Evolutionary conservation across 352 stramenopile genomes (phyloP).

Genomic region (Globisporangium acanthophoron): DNA sequence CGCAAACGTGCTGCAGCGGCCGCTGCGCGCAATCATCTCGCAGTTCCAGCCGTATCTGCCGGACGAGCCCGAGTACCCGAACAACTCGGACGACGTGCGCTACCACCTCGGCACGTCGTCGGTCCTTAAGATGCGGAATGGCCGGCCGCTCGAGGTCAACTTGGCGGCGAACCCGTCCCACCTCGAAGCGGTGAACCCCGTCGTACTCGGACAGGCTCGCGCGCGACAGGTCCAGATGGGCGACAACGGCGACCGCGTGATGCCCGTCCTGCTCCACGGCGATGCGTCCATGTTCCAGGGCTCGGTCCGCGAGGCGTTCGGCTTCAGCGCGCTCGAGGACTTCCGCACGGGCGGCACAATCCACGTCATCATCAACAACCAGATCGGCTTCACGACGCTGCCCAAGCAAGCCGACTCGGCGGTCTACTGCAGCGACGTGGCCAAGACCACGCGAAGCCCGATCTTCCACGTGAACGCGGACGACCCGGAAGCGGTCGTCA

Average conservation of each 20-base stretch:
- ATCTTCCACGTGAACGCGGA: constrained; percentile 97
- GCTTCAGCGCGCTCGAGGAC: constrained; percentile 86
- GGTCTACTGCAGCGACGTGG: constrained; percentile 96
- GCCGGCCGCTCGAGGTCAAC: constrained; percentile 62
- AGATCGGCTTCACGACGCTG: constrained; percentile 98
- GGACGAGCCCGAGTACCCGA: constrained; percentile 79
- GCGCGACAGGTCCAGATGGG: constrained; percentile 90
- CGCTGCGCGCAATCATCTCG: constrained; percentile 92
- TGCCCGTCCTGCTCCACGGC: constrained; percentile 97
- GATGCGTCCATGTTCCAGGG: constrained; percentile 85
- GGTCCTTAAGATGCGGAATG: constrained; percentile 59
- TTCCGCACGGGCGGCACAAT: constrained; percentile 98
- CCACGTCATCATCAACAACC: constrained; percentile 99
- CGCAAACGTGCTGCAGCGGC: constrained; percentile 97
- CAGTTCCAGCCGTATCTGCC: constrained; percentile 84
- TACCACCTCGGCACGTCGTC: constrained; percentile 86
- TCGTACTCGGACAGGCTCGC: constrained; percentile 94
- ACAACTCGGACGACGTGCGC: constrained; percentile 87
- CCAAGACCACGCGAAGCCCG: constrained; percentile 94
- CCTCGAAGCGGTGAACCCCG: constrained; percentile 97
- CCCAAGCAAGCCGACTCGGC: constrained; percentile 96
- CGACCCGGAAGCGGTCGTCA: constrained; percentile 91
- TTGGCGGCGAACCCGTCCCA: constrained; percentile 99
- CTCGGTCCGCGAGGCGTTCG: constrained; percentile 76
- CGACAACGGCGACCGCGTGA: constrained; percentile 83